phyloP scores from a whole-genome alignment of 1,139 yeast genomes.

The Yamadazyma diospyri region DNA sequence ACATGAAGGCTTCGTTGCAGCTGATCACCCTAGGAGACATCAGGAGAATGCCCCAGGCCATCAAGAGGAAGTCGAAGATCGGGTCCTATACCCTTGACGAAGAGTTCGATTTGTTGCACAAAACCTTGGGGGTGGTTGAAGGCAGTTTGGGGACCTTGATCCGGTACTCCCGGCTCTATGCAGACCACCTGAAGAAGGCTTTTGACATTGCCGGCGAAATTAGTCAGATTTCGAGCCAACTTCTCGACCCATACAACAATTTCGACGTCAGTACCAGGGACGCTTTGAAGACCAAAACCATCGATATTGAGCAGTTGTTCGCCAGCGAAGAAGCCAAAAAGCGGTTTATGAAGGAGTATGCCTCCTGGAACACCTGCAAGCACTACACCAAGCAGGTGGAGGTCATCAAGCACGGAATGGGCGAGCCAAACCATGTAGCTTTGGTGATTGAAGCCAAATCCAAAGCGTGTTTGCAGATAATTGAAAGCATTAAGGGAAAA shows the following conservation, averaged over 20 bases:
- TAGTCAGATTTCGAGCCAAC: slow-evolving; percentile 17
- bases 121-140: slow-evolving; percentile 11
- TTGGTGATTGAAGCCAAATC: slow-evolving; percentile 4
- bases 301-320: slow-evolving; percentile 3
- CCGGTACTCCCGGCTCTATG: slow-evolving; percentile 16
- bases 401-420: slow-evolving; percentile 5
- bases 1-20: no score
- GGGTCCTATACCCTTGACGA: slow-evolving; percentile 36
- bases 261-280: slow-evolving; percentile 11
- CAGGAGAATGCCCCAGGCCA: slow-evolving; percentile 28
- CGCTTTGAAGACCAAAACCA: slow-evolving; percentile 9
- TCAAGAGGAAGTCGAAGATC: slow-evolving; percentile 28
- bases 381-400: slow-evolving; percentile 16
- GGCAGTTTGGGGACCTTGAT: slow-evolving; percentile 18
- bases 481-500: slow-evolving; percentile 24
- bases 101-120: slow-evolving; percentile 28
- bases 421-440: slow-evolving; percentile 2
- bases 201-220: slow-evolving; percentile 17
- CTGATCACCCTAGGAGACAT: slow-evolving; percentile 24
- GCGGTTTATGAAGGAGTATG: slow-evolving; percentile 12
- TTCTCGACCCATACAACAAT: slow-evolving; percentile 28
- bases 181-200: slow-evolving; percentile 11
- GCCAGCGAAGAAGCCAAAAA: slow-evolving; percentile 3
- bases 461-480: slow-evolving; percentile 15
- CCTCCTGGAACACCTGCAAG: slow-evolving; percentile 19